phyloP scores from a whole-genome alignment of 345 rosid species.

The Aegle marmelos region DNA sequence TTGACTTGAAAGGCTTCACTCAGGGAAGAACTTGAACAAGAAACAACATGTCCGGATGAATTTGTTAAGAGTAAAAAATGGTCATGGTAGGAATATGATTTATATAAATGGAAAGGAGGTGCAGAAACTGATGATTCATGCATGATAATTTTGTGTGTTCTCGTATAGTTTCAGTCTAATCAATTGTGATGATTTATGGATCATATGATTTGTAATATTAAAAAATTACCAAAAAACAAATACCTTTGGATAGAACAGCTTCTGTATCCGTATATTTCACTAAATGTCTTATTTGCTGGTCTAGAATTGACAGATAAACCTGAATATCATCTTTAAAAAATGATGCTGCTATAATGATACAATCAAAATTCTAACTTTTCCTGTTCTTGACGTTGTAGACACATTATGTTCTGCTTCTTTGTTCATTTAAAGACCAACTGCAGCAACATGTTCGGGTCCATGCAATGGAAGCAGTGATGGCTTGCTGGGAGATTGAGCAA shows the following conservation, averaged over 20 bases:
- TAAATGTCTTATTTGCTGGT: not conserved
- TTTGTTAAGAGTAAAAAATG: no score
- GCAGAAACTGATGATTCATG: not conserved
- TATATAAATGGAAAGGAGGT: not conserved
- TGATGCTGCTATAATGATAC: not conserved
- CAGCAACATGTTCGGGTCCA: conserved; percentile 99
- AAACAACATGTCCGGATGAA: no score
- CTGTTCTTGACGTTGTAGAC: conserved; percentile 44
- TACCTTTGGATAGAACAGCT: not conserved
- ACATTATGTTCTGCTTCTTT: conserved; percentile 86
- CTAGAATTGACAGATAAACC: not conserved
- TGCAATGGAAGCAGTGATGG: conserved; percentile 99
- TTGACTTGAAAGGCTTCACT: not conserved
- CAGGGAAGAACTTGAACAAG: not conserved
- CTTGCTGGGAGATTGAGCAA: conserved; percentile 99
- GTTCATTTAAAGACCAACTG: conserved; percentile 94
- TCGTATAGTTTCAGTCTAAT: not conserved
- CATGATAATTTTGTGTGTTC: not conserved
- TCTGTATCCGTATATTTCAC: not conserved
- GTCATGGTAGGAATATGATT: not conserved
- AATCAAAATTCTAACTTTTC: conserved; percentile 15
- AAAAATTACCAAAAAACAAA: not conserved
- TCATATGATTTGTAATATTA: not conserved
- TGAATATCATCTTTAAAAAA: not conserved
- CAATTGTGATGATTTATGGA: not conserved